A percentile compares a stretch with the other conserved stretches of the same genome.
Evolutionary conservation across 1,284 basidiomycete species (phyloP).

Genomic region (Ganoderma boninense): DNA sequence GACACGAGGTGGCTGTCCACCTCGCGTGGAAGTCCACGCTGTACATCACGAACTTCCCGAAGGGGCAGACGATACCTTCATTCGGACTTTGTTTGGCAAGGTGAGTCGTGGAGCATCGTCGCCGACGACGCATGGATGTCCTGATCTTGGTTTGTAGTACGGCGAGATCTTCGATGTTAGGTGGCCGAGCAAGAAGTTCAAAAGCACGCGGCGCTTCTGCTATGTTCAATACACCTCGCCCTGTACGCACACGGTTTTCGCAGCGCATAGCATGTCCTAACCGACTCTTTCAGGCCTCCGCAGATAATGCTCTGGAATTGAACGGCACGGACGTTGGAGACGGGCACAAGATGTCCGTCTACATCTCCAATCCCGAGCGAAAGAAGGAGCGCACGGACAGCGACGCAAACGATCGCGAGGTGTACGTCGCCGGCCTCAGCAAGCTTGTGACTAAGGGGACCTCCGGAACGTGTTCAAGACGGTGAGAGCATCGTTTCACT

Average conservation of each 20-base stretch:
- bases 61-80: constrained; percentile 78
- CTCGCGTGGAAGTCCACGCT: constrained; percentile 95
- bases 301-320: constrained; percentile 80
- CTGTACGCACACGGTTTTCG: constrained; percentile 56
- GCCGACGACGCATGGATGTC: constrained; percentile 1
- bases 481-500: constrained; percentile 49
- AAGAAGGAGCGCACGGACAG: constrained; percentile 91
- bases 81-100: constrained; percentile 82
- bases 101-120: constrained; percentile 48
- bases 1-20: constrained; percentile 81
- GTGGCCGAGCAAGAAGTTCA: constrained; percentile 98
- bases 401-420: constrained; percentile 81
- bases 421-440: constrained; percentile 87
- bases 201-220: constrained; percentile 89
- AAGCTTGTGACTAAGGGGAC: constrained; percentile 79
- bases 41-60: constrained; percentile 96
- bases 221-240: constrained; percentile 92
- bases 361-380: constrained; percentile 90
- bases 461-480: constrained; percentile 79
- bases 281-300: constrained; percentile 59
- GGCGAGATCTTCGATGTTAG: constrained; percentile 93
- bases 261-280: neutral
- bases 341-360: constrained; percentile 76
- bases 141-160: constrained; percentile 57
- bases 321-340: constrained; percentile 80